Percentiles rank a stretch among this genome's conserved stretches.
These are phyloP conservation scores for Udeniomyces megalosporus DNA, from an alignment of 768 basidiomycete genomes.

Conservation along the genomic window DNA sequence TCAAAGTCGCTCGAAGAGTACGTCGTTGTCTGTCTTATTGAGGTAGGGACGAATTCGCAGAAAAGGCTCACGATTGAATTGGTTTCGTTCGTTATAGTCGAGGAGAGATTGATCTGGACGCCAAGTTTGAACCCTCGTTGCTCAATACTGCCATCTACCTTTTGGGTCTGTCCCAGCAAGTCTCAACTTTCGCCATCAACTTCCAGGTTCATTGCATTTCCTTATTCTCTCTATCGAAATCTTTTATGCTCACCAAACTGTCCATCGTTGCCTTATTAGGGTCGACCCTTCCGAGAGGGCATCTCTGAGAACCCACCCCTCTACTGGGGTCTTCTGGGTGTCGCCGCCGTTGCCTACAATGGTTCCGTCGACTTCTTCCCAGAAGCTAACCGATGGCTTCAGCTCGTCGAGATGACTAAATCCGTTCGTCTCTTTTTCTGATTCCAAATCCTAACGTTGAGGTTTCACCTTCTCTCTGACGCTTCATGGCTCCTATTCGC, in stretches of 20 bases:
- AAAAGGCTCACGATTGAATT: no score
- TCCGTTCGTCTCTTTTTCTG: slow-evolving; percentile 38
- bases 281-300: slow-evolving; percentile 94
- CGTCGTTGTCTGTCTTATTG: no score
- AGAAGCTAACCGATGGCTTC: slow-evolving; percentile 89
- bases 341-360: slow-evolving; percentile 68
- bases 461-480: not conserved
- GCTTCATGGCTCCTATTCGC: not conserved
- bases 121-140: slow-evolving; percentile 86
- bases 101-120: slow-evolving; percentile 77
- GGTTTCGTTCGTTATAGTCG: slow-evolving; percentile 30
- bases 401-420: slow-evolving; percentile 77
- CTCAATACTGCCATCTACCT: slow-evolving; percentile 96
- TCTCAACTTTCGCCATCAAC: slow-evolving; percentile 96
- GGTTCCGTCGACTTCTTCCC: slow-evolving; percentile 90
- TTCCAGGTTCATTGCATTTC: slow-evolving; percentile 48
- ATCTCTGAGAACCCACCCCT: slow-evolving; percentile 90
- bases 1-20: slow-evolving; percentile 58
- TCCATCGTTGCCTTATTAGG: slow-evolving; percentile 32
- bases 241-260: not conserved
- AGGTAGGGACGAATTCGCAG: no score
- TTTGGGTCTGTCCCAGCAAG: slow-evolving; percentile 87
- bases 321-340: slow-evolving; percentile 80
- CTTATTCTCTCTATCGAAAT: not conserved
- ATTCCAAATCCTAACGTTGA: not conserved